Conservation (phyloP, 2,329 filamentous ascomycete species). For the Ceratocystis papillata region DNA sequence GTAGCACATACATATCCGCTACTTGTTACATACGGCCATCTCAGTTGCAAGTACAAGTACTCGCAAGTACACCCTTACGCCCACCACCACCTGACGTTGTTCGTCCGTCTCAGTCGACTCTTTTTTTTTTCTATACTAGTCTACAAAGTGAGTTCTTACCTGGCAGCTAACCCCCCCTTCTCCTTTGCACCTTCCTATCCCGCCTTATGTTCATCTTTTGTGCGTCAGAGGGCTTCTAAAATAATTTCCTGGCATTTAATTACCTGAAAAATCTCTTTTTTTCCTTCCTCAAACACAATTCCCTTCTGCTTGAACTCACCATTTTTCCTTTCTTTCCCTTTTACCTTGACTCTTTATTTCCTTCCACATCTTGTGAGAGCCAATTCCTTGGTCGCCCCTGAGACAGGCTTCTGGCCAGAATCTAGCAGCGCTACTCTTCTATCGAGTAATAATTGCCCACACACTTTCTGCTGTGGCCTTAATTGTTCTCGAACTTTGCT, state of each 20-base stretch:
- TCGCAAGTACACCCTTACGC: background rate
- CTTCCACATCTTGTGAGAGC: background rate
- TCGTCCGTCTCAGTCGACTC: background rate
- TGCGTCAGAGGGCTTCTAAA: slow-evolving; percentile 1
- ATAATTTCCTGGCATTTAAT: background rate
- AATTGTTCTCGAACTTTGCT: background rate
- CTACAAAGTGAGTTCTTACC: background rate
- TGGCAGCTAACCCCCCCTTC: slow-evolving; percentile 3
- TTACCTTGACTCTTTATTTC: background rate
- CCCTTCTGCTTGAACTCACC: slow-evolving; percentile 2
- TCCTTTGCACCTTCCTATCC: slow-evolving; percentile 6
- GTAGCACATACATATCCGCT: background rate
- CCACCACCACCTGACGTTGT: background rate
- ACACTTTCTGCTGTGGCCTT: background rate
- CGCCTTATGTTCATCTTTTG: slow-evolving; percentile 4
- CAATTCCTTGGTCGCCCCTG: slow-evolving; percentile 15
- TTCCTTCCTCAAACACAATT: background rate
- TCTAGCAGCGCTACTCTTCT: background rate
- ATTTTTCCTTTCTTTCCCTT: slow-evolving; percentile 16
- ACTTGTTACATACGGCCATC: background rate
- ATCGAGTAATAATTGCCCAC: background rate
- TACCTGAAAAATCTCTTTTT: background rate
- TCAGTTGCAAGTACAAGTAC: background rate
- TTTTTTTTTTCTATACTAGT: background rate
- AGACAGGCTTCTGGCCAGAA: slow-evolving; percentile 9